phyloP scores from a whole-genome alignment of 2,329 filamentous ascomycete genomes.

The Trichoderma simmonsii region DNA sequence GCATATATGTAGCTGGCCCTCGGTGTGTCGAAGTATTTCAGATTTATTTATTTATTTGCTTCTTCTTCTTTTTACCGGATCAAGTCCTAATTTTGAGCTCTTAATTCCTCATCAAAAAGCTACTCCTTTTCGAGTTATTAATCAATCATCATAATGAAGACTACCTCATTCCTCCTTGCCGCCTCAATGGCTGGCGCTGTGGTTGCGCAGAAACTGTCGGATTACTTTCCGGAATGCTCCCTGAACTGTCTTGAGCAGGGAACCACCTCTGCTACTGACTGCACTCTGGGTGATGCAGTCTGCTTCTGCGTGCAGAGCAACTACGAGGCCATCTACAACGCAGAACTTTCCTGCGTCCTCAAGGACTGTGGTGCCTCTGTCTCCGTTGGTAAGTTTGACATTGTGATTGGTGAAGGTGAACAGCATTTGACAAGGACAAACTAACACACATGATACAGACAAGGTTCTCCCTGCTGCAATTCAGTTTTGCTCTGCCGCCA shows the following conservation, averaged over 20 bases:
- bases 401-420: neutral
- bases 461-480: conserved; percentile 21
- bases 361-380: conserved; percentile 27
- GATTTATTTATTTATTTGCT: too few species aligned
- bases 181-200: conserved; percentile 24
- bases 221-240: conserved; percentile 31
- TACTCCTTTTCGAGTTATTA: neutral
- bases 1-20: neutral
- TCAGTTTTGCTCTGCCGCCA: conserved; percentile 21
- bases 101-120: neutral
- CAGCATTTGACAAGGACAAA: neutral
- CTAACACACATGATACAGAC: conserved; percentile 4
- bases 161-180: conserved; percentile 20
- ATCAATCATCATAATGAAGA: conserved; percentile 3
- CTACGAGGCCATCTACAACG: conserved; percentile 29
- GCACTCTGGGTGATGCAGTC: conserved; percentile 25
- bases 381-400: conserved; percentile 27
- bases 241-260: conserved; percentile 29
- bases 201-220: conserved; percentile 21
- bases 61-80: neutral
- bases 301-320: conserved; percentile 29
- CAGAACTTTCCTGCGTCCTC: conserved; percentile 29
- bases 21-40: neutral
- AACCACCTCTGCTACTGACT: conserved; percentile 25
- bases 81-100: neutral